A percentile compares a stretch with the other conserved stretches of the same genome.
phyloP scores from a whole-genome alignment of 1,139 yeast species.

The Geotrichum cucujoidarum region DNA sequence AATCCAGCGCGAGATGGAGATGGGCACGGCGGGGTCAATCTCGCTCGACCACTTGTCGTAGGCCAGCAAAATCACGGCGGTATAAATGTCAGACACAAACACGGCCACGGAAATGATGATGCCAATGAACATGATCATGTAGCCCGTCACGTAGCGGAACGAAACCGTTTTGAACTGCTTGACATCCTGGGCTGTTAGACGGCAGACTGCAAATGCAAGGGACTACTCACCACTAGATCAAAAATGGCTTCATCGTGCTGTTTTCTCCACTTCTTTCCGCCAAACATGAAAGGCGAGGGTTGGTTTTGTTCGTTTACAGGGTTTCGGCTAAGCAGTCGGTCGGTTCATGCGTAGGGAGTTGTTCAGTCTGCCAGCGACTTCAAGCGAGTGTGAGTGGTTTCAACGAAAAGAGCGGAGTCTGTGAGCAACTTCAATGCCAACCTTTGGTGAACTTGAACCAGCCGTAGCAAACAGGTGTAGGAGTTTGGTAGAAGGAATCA shows the following conservation, averaged over 20 bases:
- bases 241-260: slow-evolving; percentile 30
- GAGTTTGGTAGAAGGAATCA: too few relatives aligned
- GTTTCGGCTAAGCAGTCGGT: background rate
- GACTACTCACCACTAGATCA: slow-evolving; percentile 27
- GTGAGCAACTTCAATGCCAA: too few relatives aligned
- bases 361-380: too few relatives aligned
- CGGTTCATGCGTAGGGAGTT: too few relatives aligned
- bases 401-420: too few relatives aligned
- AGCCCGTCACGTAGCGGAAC: slow-evolving; percentile 51
- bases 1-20: slow-evolving; percentile 68
- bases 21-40: slow-evolving; percentile 53
- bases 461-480: too few relatives aligned
- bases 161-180: slow-evolving; percentile 51
- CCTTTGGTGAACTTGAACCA: too few relatives aligned
- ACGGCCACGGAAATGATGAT: slow-evolving; percentile 54
- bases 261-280: slow-evolving; percentile 27
- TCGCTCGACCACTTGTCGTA: slow-evolving; percentile 68
- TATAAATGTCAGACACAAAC: slow-evolving; percentile 70
- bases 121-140: slow-evolving; percentile 48
- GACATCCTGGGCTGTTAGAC: slow-evolving; percentile 33
- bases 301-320: too few relatives aligned
- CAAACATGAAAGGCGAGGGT: slow-evolving; percentile 10
- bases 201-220: background rate
- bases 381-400: too few relatives aligned
- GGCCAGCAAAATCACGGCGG: slow-evolving; percentile 70